Evolutionary conservation across 345 rosid species (phyloP), one percentile per base, ranked within the genome.

Genomic region (Eucalyptus albens): DNA sequence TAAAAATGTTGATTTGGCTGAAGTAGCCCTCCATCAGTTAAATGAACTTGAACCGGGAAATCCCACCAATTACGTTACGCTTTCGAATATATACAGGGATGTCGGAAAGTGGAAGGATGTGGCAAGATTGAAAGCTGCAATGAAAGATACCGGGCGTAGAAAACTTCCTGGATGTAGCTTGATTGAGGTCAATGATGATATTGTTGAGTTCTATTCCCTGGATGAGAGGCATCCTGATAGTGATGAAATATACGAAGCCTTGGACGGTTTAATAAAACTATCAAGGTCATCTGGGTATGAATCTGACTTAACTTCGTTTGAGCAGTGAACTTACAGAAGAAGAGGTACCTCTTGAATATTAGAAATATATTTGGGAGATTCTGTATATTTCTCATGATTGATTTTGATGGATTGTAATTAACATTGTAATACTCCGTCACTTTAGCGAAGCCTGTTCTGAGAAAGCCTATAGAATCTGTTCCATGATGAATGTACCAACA

Each of bases 141-240:
- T 94, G 97, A 94, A 98, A 89, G 96, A 96, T 90, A 96, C 97
- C 0, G 98, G 99, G 62, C 89, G 88, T 86, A 96, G 91, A 92
- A 97, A 97, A 92, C 88, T 91, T 88, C 96, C 99, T 33, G 99
- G 99, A 9, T 94, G 96, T 88, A 96, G 99, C 94, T 93, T 91
- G 91, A 93, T 96, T 87, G 99, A 95, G 93, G 92, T 94, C 5
- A 91, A 93, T 91, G 95, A 93, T 90, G 89, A 60, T 55, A 93
- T 96, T 21, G 93, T 94, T 29, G 96, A 97, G 92, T 97, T 96
- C 90, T 95, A 93, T 91, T 96, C 98, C 88, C 89, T 94, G 27
- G 97, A 95, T 83, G 97, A 94, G 92, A 94, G 96, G 88, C 97
- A 94, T 89, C 92, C 94, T 55, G 88, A 93, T 89, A 92, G 92